These are phyloP conservation scores for Cryphonectria naterciae DNA, from an alignment of 2,329 filamentous ascomycete species.

Conservation along the genomic window DNA sequence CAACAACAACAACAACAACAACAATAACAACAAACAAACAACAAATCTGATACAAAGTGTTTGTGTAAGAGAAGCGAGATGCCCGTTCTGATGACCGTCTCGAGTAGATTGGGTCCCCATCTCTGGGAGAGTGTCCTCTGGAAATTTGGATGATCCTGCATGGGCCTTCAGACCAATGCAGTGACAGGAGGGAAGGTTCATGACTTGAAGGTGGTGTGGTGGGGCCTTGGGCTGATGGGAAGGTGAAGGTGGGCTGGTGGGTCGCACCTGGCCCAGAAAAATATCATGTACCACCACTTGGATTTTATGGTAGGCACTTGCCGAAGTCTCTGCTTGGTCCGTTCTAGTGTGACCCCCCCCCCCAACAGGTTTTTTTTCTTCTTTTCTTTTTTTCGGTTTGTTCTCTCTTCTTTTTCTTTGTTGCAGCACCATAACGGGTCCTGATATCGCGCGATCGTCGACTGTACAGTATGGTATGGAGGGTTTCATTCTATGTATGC, in stretches of 20 bases:
- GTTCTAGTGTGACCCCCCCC: slow-evolving; percentile 1
- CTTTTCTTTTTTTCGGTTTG: slow-evolving; percentile 10
- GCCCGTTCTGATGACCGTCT: slow-evolving; percentile 20
- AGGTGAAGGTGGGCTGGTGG: slow-evolving; percentile 1
- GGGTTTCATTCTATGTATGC: neutral
- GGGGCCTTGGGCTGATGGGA: neutral
- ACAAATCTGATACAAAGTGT: neutral
- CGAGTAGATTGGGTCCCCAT: slow-evolving; percentile 5
- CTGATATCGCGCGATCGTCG: slow-evolving; percentile 27
- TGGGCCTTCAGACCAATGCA: neutral
- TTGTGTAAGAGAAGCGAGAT: slow-evolving; percentile 4
- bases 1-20: neutral
- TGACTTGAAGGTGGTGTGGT: slow-evolving; percentile 8
- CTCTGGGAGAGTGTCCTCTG: neutral
- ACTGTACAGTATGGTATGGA: neutral
- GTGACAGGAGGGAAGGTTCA: neutral
- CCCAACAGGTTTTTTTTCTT: neutral
- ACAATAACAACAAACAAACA: neutral
- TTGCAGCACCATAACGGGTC: slow-evolving; percentile 1
- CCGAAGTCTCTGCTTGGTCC: slow-evolving; percentile 22
- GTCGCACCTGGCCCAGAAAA: neutral
- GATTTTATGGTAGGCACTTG: slow-evolving; percentile 13
- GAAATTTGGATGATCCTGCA: slow-evolving; percentile 6
- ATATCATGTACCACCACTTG: neutral
- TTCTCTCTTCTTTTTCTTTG: neutral